A percentile compares a stretch with the other conserved stretches of the same genome.
Conservation (phyloP, 2,329 filamentous ascomycete species). For the Trichoderma polysporum region DNA sequence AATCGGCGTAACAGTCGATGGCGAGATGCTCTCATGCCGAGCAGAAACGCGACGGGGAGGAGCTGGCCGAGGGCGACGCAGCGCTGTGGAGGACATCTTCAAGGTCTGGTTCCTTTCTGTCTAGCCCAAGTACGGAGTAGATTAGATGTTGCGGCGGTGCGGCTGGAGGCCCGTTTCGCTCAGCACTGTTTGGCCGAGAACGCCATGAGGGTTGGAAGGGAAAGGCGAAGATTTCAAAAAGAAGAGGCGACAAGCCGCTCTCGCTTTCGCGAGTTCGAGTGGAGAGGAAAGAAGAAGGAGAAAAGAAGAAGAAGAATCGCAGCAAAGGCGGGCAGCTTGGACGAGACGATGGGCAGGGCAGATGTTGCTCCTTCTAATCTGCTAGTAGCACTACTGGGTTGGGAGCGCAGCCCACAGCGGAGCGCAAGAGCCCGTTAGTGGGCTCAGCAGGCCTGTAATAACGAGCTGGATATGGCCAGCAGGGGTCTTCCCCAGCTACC, state of each 20-base stretch:
- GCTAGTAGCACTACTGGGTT: neutral
- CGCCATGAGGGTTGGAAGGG: slow-evolving; percentile 17
- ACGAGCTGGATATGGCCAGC: neutral
- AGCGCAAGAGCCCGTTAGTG: slow-evolving; percentile 6
- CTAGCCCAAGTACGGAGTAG: neutral
- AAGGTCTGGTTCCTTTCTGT: neutral
- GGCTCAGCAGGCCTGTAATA: slow-evolving; percentile 6
- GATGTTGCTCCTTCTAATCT: neutral
- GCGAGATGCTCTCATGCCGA: slow-evolving; percentile 33
- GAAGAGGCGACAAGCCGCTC: slow-evolving; percentile 14
- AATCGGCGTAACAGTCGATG: slow-evolving; percentile 32
- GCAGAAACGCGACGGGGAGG: slow-evolving; percentile 36
- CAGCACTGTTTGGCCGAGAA: slow-evolving; percentile 4
- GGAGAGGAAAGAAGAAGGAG: slow-evolving; percentile 5
- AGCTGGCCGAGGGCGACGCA: slow-evolving; percentile 36
- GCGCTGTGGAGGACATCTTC: slow-evolving; percentile 40
- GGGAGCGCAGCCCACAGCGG: slow-evolving; percentile 16
- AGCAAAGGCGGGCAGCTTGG: neutral
- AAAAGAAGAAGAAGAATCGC: neutral
- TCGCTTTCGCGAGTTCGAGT: slow-evolving; percentile 10
- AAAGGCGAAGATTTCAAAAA: neutral
- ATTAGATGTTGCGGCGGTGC: neutral
- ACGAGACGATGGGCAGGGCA: neutral
- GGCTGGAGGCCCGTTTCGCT: slow-evolving; percentile 18
- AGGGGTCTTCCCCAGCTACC: slow-evolving; percentile 11